Percentiles rank a stretch among this genome's conserved stretches.
Conservation (phyloP, 2,329 filamentous ascomycete species). For the Sporothrix luriei region DNA sequence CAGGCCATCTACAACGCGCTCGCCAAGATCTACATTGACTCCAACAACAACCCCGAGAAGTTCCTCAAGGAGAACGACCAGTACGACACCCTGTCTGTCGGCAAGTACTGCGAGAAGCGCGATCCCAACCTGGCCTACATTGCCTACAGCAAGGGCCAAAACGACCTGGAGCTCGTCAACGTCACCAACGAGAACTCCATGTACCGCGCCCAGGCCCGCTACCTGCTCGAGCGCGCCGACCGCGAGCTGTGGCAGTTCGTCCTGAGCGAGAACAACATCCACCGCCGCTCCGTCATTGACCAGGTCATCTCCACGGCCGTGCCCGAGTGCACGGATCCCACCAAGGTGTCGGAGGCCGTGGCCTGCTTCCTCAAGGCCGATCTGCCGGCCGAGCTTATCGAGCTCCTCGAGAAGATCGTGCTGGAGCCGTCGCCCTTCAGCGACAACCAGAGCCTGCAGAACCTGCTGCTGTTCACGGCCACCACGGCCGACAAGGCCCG, state of each 20-base stretch:
- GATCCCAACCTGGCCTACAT: slow-evolving; percentile 96
- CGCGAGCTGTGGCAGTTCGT: slow-evolving; percentile 93
- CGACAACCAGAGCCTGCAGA: slow-evolving; percentile 95
- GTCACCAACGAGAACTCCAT: slow-evolving; percentile 99
- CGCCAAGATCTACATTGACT: slow-evolving; percentile 99
- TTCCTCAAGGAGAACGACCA: slow-evolving; percentile 97
- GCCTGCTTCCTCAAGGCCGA: slow-evolving; percentile 90
- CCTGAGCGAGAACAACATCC: slow-evolving; percentile 91
- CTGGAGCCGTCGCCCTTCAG: slow-evolving; percentile 99
- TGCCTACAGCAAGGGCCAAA: slow-evolving; percentile 93
- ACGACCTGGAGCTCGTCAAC: slow-evolving; percentile 93
- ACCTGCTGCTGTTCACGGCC: slow-evolving; percentile 92
- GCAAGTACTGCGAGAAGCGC: slow-evolving; percentile 98
- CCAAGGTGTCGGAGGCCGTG: slow-evolving; percentile 93
- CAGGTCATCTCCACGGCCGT: slow-evolving; percentile 96
- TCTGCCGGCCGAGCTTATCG: slow-evolving; percentile 90
- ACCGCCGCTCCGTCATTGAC: slow-evolving; percentile 89
- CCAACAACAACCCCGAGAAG: slow-evolving; percentile 95
- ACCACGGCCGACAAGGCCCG: slow-evolving; percentile 94
- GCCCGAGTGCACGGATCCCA: slow-evolving; percentile 86
- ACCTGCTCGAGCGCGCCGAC: slow-evolving; percentile 88
- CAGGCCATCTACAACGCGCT: slow-evolving; percentile 96
- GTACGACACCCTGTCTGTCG: slow-evolving; percentile 88
- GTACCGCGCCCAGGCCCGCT: slow-evolving; percentile 97
- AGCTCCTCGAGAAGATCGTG: slow-evolving; percentile 98